Percentiles rank a stretch among this genome's conserved stretches.
phyloP scores from a whole-genome alignment of 495 filamentous ascomycete genomes.

The Talaromyces liani region DNA sequence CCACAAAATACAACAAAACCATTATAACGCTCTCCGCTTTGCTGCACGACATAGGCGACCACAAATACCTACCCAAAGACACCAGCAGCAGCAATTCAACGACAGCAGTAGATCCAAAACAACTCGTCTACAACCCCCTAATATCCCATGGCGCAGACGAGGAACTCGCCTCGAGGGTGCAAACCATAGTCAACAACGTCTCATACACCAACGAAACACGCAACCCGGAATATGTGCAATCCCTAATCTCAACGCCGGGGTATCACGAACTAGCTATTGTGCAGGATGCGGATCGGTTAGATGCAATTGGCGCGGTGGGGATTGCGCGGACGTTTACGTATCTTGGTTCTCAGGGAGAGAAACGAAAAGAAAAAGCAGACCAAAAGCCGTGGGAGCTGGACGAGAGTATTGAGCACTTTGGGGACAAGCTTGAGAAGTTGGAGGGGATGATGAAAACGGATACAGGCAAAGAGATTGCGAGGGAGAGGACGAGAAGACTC shows the following conservation, averaged over 20 bases:
- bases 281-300: conserved; percentile 84
- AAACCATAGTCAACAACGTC: conserved; percentile 63
- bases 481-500: conserved; percentile 56
- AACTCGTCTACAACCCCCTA: conserved; percentile 51
- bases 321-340: conserved; percentile 75
- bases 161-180: conserved; percentile 53
- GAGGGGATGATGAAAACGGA: conserved; percentile 80
- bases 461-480: conserved; percentile 60
- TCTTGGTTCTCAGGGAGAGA: conserved; percentile 50
- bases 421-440: conserved; percentile 67
- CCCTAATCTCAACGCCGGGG: conserved; percentile 38
- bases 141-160: conserved; percentile 43
- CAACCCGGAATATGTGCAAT: conserved; percentile 43
- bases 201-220: conserved; percentile 69
- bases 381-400: conserved; percentile 44
- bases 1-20: conserved; percentile 36
- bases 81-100: conserved; percentile 1
- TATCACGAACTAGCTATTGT: conserved; percentile 76
- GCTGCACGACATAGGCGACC: conserved; percentile 82
- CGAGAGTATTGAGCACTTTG: conserved; percentile 64
- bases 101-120: conserved; percentile 34
- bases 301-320: conserved; percentile 82
- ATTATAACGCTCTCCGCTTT: conserved; percentile 66
- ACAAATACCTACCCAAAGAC: conserved; percentile 55
- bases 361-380: conserved; percentile 18